phyloP scores from a whole-genome alignment of 768 basidiomycete genomes.

The Piloderma croceum region DNA sequence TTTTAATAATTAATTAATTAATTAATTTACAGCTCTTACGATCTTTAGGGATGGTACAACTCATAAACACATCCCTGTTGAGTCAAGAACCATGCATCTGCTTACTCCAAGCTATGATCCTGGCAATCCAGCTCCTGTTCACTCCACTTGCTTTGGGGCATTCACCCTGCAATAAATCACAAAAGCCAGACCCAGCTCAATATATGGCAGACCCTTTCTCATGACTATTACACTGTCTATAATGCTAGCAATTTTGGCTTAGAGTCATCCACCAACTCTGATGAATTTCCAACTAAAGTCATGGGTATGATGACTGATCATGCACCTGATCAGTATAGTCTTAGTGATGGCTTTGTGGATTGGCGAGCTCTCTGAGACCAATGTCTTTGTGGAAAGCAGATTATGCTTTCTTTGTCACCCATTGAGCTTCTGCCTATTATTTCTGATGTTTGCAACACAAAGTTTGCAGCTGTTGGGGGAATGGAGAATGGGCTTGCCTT shows the following conservation, averaged over 20 bases:
- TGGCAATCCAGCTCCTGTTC: slow-evolving; percentile 11
- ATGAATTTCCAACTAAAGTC: slow-evolving; percentile 15
- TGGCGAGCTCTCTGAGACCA: not conserved
- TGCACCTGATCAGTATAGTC: slow-evolving; percentile 19
- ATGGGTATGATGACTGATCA: slow-evolving; percentile 22
- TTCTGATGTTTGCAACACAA: not conserved
- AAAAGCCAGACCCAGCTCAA: slow-evolving; percentile 22
- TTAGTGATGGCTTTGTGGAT: slow-evolving; percentile 4
- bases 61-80: slow-evolving; percentile 17
- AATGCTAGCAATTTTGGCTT: slow-evolving; percentile 15
- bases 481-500: not conserved
- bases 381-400: not conserved
- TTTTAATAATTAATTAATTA: not conserved
- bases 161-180: slow-evolving; percentile 19
- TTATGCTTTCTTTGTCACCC: not conserved
- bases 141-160: slow-evolving; percentile 12
- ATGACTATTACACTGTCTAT: slow-evolving; percentile 12
- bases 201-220: slow-evolving; percentile 11
- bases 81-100: slow-evolving; percentile 16
- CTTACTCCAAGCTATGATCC: slow-evolving; percentile 11
- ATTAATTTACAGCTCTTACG: slow-evolving; percentile 9
- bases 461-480: slow-evolving; percentile 2
- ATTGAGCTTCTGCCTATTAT: not conserved
- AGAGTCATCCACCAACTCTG: slow-evolving; percentile 6
- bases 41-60: slow-evolving; percentile 23